Base-by-base conservation (phyloP, 345 rosid species). In the Excoecaria agallocha region DNA sequence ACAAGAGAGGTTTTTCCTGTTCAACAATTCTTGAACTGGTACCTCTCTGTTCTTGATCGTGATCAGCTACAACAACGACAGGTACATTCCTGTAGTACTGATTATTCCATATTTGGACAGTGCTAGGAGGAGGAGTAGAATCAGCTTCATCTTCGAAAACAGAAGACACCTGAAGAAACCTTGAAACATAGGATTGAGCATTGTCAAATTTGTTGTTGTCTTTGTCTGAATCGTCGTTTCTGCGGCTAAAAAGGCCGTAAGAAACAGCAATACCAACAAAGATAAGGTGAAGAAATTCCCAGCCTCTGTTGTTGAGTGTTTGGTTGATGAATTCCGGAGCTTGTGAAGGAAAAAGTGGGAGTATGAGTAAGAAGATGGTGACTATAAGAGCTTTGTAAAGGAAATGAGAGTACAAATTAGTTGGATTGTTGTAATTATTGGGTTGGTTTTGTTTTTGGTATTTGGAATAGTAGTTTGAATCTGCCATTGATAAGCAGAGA, bases 261-360 rank as follows among this genome's bases (percentile, higher is more conserved):
- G 99, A 93, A 78, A 96, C 93, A 24, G 97, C 99, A 72, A 96
- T 90, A 9, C 99, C 99, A 69, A 96, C 97, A 43, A 96, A 82
- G 66, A 96, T 43, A 12, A 96, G 90, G 84, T 93, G 99, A 50
- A 96, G 92, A 80, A 96, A 88, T 86, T 93, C 99, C 96, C 96
- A 89, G 69, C 87, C 87, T 79, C 91, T 77, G 56, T 77, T 84
- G 75, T 83, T 76, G 15, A 87, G 66, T 46, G 88, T 84, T 79
- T 90, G 93, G 84, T 86, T 86, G 79, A 93, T 83, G 78, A 90
- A 91, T 72, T 93, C 98, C 12, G 97, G 98, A 48, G 97, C 85
- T 52, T 91, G 97, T 35, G 97, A 85, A 55, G 93, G 91, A 75
- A 93, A 88, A 68, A 88, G 77, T 19, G 95, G 93, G 66, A 76